Percentiles rank a stretch among this genome's conserved stretches.
These are phyloP conservation scores for Verticillium dahliae DNA, from an alignment of 2,329 filamentous ascomycete species.

Conservation along the genomic window DNA sequence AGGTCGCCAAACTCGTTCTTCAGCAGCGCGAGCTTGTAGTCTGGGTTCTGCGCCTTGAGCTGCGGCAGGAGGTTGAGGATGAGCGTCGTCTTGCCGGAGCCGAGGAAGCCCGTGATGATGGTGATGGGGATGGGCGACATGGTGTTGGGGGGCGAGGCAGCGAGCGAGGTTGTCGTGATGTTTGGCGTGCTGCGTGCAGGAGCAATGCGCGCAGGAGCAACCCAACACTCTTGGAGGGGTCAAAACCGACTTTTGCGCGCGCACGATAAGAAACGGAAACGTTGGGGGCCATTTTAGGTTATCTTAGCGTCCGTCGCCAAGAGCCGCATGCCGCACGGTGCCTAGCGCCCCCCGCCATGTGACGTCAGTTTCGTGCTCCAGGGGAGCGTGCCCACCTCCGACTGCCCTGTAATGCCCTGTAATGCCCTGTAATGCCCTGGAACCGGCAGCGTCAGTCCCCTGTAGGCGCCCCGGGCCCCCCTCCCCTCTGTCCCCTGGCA, in stretches of 20 bases:
- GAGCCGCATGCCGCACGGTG: not conserved
- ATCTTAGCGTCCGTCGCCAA: constrained; percentile 1
- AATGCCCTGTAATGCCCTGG: not conserved
- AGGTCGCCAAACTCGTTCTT: constrained; percentile 99
- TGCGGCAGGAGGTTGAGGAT: constrained; percentile 92
- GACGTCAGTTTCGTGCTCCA: not conserved
- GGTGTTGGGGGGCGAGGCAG: not conserved
- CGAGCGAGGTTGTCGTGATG: too few species aligned
- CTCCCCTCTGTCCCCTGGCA: too few species aligned
- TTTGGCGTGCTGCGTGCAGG: not conserved
- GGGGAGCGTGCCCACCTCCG: not conserved
- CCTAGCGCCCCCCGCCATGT: not conserved
- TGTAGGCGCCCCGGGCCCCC: not conserved
- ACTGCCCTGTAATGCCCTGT: not conserved
- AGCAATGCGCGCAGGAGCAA: too few species aligned
- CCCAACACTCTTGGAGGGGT: not conserved
- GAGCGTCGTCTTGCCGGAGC: constrained; percentile 92
- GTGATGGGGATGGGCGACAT: constrained; percentile 80
- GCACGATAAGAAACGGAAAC: not conserved
- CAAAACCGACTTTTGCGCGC: not conserved
- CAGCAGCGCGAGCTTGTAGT: constrained; percentile 84
- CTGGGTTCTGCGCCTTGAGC: constrained; percentile 62
- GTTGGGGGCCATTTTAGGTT: not conserved
- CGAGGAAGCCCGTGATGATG: constrained; percentile 92
- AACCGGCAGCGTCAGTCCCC: not conserved